A percentile compares a stretch with the other conserved stretches of the same genome.
phyloP scores from a whole-genome alignment of 208 protist species.

The Crithidia acanthocephali region DNA sequence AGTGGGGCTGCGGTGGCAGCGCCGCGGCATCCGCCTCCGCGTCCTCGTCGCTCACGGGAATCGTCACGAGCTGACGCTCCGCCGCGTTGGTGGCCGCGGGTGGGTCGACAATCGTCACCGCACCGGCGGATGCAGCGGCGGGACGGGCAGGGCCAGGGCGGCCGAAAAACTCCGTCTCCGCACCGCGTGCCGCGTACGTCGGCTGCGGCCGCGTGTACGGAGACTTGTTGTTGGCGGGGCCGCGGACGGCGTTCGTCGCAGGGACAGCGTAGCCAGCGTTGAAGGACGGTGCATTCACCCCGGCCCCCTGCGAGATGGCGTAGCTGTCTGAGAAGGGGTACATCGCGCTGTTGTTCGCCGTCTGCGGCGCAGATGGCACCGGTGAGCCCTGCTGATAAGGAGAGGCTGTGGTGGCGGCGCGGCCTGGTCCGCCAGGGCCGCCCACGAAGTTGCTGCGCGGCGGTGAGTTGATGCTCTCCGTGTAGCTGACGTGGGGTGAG shows the following conservation, averaged over 20 bases:
- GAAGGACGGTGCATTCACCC: slow-evolving; percentile 32
- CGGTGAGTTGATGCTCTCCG: neutral
- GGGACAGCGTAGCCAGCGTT: slow-evolving; percentile 9
- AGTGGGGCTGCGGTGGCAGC: neutral
- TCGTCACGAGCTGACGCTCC: slow-evolving; percentile 12
- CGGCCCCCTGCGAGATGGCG: slow-evolving; percentile 19
- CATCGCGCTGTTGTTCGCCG: slow-evolving; percentile 27
- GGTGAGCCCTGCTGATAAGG: slow-evolving; percentile 25
- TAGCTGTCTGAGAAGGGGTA: slow-evolving; percentile 32
- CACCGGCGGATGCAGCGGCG: neutral
- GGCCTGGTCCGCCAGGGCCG: slow-evolving; percentile 40
- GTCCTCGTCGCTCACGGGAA: slow-evolving; percentile 11
- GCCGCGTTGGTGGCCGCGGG: neutral
- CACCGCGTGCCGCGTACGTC: neutral
- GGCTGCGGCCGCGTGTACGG: neutral
- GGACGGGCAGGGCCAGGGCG: neutral
- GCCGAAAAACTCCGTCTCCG: slow-evolving; percentile 21
- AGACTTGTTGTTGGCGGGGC: neutral
- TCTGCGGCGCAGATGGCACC: slow-evolving; percentile 21
- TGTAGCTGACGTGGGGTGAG: neutral
- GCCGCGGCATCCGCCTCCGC: slow-evolving; percentile 2
- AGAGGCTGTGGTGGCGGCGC: neutral
- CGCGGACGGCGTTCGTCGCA: slow-evolving; percentile 2
- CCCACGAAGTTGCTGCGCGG: slow-evolving; percentile 32
- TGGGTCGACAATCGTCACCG: slow-evolving; percentile 10